Conservation (phyloP, 192 early-diverging fungal species). For the Coemansia sp. region DNA sequence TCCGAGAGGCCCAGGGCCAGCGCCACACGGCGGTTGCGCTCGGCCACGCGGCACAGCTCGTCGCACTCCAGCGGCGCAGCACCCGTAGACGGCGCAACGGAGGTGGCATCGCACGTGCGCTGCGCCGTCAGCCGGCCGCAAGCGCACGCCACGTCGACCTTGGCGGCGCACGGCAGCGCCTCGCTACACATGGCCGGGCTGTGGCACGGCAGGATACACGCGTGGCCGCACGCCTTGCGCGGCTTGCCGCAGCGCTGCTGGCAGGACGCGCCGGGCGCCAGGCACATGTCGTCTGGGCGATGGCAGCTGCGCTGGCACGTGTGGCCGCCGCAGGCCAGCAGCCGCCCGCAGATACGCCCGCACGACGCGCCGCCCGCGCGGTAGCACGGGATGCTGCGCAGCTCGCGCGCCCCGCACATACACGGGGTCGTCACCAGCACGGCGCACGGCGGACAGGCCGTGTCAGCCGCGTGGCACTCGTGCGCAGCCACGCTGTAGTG, state of each 20-base stretch:
- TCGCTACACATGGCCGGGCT: slow-evolving; percentile 73
- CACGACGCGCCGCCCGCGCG: slow-evolving; percentile 62
- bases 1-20: slow-evolving; percentile 70
- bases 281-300: slow-evolving; percentile 62
- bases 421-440: slow-evolving; percentile 71
- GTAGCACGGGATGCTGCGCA: slow-evolving; percentile 84
- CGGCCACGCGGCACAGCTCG: slow-evolving; percentile 71
- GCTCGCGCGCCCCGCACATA: slow-evolving; percentile 72
- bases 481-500: slow-evolving; percentile 71
- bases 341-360: slow-evolving; percentile 57
- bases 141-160: slow-evolving; percentile 62
- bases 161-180: slow-evolving; percentile 62
- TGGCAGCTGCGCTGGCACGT: slow-evolving; percentile 83
- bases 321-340: slow-evolving; percentile 70
- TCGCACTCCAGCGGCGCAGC: slow-evolving; percentile 72
- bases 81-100: slow-evolving; percentile 38
- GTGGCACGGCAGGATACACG: slow-evolving; percentile 75
- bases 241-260: slow-evolving; percentile 68
- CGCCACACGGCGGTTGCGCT: slow-evolving; percentile 79
- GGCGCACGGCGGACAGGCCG: slow-evolving; percentile 88
- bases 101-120: slow-evolving; percentile 66
- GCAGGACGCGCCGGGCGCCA: slow-evolving; percentile 62
- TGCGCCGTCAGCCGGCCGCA: slow-evolving; percentile 70
- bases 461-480: slow-evolving; percentile 81
- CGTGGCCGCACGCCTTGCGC: slow-evolving; percentile 81